A percentile compares a stretch with the other conserved stretches of the same genome.
Evolutionary conservation across 352 stramenopile genomes (phyloP).

Genomic region (Phytophthora rubi): DNA sequence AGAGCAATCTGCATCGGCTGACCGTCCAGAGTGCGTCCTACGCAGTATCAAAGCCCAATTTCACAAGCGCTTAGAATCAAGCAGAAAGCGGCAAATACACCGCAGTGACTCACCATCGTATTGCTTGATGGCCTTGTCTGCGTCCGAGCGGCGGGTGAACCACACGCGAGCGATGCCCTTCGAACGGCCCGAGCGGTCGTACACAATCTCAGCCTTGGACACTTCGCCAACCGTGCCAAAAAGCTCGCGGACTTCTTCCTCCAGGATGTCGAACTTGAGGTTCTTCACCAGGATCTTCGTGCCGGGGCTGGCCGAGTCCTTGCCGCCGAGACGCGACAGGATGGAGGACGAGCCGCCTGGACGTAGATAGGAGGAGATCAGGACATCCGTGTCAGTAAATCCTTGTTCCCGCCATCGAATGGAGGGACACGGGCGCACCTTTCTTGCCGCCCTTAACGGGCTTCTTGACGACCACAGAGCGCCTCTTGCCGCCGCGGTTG

Average conservation of each 20-base stretch:
- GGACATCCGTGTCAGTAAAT: slow-evolving; percentile 16
- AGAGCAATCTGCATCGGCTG: slow-evolving; percentile 81
- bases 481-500: slow-evolving; percentile 48
- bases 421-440: slow-evolving; percentile 37
- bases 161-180: slow-evolving; percentile 83
- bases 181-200: slow-evolving; percentile 82
- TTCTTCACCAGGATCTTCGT: slow-evolving; percentile 87
- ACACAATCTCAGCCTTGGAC: slow-evolving; percentile 81
- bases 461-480: slow-evolving; percentile 64
- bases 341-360: slow-evolving; percentile 57
- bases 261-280: slow-evolving; percentile 85
- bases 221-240: slow-evolving; percentile 82
- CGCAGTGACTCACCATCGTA: slow-evolving; percentile 60
- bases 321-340: slow-evolving; percentile 69
- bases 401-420: not conserved
- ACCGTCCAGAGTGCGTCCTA: slow-evolving; percentile 76
- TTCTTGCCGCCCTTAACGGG: slow-evolving; percentile 60
- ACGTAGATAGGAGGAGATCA: slow-evolving; percentile 3
- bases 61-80: not conserved
- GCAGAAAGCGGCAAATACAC: not conserved
- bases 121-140: slow-evolving; percentile 85
- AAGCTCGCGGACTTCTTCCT: slow-evolving; percentile 83
- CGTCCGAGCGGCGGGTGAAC: slow-evolving; percentile 69
- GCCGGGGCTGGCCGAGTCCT: slow-evolving; percentile 43
- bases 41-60: too few relatives aligned